Percentiles rank a stretch among this genome's conserved stretches.
Evolutionary conservation across 2,329 filamentous ascomycete genomes (phyloP).

Genomic region (Aureobasidium sp.): DNA sequence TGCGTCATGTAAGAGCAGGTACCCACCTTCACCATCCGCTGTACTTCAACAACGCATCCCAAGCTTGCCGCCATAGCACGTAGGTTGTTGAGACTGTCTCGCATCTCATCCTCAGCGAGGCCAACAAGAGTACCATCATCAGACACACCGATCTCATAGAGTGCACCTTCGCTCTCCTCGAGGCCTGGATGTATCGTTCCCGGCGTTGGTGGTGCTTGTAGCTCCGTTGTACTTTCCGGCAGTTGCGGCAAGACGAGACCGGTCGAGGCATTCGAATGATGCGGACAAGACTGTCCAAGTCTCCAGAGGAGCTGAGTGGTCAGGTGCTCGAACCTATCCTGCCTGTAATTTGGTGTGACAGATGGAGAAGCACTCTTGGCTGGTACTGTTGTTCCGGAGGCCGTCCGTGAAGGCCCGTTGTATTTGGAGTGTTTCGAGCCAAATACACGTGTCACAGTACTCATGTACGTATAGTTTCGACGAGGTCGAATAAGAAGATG

Average conservation of each 20-base stretch:
- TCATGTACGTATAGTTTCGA: slow-evolving; percentile 63
- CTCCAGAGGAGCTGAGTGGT: slow-evolving; percentile 95
- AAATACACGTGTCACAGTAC: slow-evolving; percentile 48
- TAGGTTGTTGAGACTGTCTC: slow-evolving; percentile 79
- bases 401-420: slow-evolving; percentile 20
- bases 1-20: slow-evolving; percentile 65
- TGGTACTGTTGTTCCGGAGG: slow-evolving; percentile 23
- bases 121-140: slow-evolving; percentile 90
- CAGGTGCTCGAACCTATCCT: slow-evolving; percentile 78
- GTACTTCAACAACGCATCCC: slow-evolving; percentile 74
- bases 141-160: slow-evolving; percentile 94
- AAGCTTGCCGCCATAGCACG: slow-evolving; percentile 87
- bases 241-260: slow-evolving; percentile 67
- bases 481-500: slow-evolving; percentile 77
- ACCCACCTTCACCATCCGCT: slow-evolving; percentile 76
- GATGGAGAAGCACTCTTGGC: slow-evolving; percentile 30
- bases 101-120: slow-evolving; percentile 80
- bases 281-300: slow-evolving; percentile 86
- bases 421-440: slow-evolving; percentile 34
- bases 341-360: slow-evolving; percentile 60
- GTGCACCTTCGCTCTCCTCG: slow-evolving; percentile 83
- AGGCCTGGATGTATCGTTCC: slow-evolving; percentile 60
- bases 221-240: slow-evolving; percentile 55
- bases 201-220: slow-evolving; percentile 47
- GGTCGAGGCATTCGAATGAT: slow-evolving; percentile 71